A percentile compares a stretch with the other conserved stretches of the same genome.
These are phyloP conservation scores for Trametes hirsuta DNA, from an alignment of 1,284 basidiomycete genomes.

Conservation along the genomic window DNA sequence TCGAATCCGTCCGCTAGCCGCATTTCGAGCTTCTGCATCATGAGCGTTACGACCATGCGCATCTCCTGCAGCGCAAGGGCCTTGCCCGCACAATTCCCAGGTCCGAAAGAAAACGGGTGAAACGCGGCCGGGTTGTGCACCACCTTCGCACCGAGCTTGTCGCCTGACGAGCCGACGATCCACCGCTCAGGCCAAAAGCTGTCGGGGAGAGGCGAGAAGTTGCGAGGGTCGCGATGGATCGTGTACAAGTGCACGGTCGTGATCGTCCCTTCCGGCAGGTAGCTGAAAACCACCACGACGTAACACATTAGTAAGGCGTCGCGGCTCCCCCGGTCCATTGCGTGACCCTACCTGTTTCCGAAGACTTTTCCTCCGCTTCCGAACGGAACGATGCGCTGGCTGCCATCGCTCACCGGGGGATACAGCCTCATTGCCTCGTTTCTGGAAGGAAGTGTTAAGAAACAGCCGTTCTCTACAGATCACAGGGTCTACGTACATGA, in stretches of 20 bases:
- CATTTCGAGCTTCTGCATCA: slow-evolving; percentile 34
- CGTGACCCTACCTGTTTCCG: slow-evolving; percentile 31
- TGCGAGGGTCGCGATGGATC: slow-evolving; percentile 37
- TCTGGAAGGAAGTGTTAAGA: slow-evolving; percentile 37
- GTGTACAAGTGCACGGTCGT: slow-evolving; percentile 33
- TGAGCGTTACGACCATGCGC: slow-evolving; percentile 31
- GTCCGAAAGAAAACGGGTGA: slow-evolving; percentile 37
- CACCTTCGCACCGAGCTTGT: slow-evolving; percentile 16
- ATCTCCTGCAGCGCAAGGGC: slow-evolving; percentile 33
- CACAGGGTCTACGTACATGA: slow-evolving; percentile 31
- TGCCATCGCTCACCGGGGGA: slow-evolving; percentile 58
- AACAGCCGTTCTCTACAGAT: not conserved
- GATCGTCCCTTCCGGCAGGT: slow-evolving; percentile 34
- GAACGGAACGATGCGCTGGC: slow-evolving; percentile 46
- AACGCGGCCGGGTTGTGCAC: slow-evolving; percentile 32
- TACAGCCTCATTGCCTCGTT: slow-evolving; percentile 62
- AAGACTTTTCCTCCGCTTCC: slow-evolving; percentile 31
- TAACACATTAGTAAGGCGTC: not conserved
- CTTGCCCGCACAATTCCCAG: slow-evolving; percentile 38
- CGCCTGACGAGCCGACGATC: slow-evolving; percentile 25
- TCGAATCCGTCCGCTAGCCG: slow-evolving; percentile 29
- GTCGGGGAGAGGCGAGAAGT: slow-evolving; percentile 36
- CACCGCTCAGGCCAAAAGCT: slow-evolving; percentile 38
- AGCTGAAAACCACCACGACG: slow-evolving; percentile 15
- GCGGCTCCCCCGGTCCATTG: not conserved